phyloP scores from a whole-genome alignment of 177 flowering plant genomes.

The Vitis hybrid region DNA sequence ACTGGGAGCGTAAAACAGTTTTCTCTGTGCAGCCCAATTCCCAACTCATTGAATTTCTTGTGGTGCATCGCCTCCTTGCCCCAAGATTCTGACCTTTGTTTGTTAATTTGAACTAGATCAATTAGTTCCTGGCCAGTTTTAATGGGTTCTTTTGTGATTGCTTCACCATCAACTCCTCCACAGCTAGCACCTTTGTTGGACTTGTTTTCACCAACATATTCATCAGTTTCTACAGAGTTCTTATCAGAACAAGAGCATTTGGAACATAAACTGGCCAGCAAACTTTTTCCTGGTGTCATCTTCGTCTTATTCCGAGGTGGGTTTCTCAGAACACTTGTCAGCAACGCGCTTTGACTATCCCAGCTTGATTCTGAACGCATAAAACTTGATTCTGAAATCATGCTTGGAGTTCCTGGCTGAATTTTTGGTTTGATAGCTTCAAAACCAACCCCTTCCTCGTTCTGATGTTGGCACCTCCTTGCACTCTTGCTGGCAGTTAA shows the following conservation, averaged over 20 bases:
- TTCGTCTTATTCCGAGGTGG: slow-evolving; percentile 20
- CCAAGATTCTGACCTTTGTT: slow-evolving; percentile 1
- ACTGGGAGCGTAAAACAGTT: slow-evolving; percentile 25
- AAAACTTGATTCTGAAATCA: slow-evolving; percentile 59
- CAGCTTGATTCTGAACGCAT: slow-evolving; percentile 64
- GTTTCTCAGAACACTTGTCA: slow-evolving; percentile 27
- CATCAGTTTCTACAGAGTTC: slow-evolving; percentile 46
- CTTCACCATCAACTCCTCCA: slow-evolving; percentile 10
- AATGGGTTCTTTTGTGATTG: slow-evolving; percentile 9
- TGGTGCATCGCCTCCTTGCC: not conserved
- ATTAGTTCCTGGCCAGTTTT: slow-evolving; percentile 9
- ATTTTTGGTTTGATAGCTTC: slow-evolving; percentile 15
- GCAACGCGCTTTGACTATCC: slow-evolving; percentile 68
- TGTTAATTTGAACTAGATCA: slow-evolving; percentile 6
- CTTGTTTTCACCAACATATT: slow-evolving; percentile 22
- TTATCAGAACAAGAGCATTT: slow-evolving; percentile 57
- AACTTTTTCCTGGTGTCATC: slow-evolving; percentile 34
- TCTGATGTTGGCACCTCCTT: no score
- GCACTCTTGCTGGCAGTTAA: not conserved
- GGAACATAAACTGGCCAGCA: slow-evolving; percentile 49
- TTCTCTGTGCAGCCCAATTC: slow-evolving; percentile 18
- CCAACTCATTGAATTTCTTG: slow-evolving; percentile 13
- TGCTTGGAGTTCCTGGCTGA: slow-evolving; percentile 50
- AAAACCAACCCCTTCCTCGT: not conserved
- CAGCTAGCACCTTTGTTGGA: slow-evolving; percentile 10